Percentiles rank a stretch among this genome's conserved stretches.
These are phyloP conservation scores for Fusarium mangiferae DNA, from an alignment of 2,329 filamentous ascomycete species.

Conservation along the genomic window DNA sequence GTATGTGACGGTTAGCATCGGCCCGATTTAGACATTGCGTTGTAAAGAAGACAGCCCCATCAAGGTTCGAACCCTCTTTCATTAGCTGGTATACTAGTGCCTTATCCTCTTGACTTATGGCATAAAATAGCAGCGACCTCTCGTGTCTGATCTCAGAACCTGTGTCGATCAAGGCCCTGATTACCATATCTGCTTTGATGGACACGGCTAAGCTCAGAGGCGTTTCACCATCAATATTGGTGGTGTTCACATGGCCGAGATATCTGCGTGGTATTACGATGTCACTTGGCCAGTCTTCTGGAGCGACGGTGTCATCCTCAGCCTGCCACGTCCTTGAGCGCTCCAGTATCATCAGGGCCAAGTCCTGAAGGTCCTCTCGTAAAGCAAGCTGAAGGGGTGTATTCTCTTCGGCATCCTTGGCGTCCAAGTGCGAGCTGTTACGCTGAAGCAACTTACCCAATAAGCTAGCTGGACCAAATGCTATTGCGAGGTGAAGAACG, in stretches of 20 bases:
- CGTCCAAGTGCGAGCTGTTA: fast-evolving
- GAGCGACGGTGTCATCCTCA: fast-evolving
- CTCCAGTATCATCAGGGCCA: not conserved
- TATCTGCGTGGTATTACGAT: fast-evolving
- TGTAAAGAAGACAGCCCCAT: not conserved
- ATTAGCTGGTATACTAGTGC: fast-evolving
- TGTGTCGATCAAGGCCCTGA: fast-evolving
- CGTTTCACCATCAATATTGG: not conserved
- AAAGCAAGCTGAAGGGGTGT: not conserved
- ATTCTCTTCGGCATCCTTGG: fast-evolving
- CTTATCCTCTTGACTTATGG: not conserved
- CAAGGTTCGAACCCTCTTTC: not conserved
- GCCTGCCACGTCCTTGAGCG: not conserved
- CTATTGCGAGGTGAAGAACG: fast-evolving
- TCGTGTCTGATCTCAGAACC: not conserved
- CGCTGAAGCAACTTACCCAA: fast-evolving
- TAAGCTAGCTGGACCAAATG: fast-evolving
- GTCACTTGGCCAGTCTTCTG: fast-evolving
- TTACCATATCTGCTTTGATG: fast-evolving
- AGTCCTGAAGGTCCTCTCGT: fast-evolving
- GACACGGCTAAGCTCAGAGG: not conserved
- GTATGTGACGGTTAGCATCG: too few species aligned
- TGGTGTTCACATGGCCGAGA: fast-evolving
- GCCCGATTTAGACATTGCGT: fast-evolving
- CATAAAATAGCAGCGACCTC: not conserved